Percentiles rank a stretch among this genome's conserved stretches.
Conservation (phyloP, 2,329 filamentous ascomycete genomes). For the Penicillium vulpinum region DNA sequence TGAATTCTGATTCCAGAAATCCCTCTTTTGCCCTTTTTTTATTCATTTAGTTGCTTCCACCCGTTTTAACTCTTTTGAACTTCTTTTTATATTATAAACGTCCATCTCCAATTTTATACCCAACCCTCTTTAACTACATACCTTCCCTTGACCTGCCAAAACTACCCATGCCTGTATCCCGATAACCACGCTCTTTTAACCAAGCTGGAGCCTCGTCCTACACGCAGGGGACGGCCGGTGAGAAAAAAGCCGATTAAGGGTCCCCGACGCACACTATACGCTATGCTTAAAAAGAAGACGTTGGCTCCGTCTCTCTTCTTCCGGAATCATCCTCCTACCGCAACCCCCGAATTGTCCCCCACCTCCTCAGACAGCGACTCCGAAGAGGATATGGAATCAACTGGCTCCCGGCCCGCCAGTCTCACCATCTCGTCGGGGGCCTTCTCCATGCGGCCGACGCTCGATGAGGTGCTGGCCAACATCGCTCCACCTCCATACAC, state of each 20-base stretch:
- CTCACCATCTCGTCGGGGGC: constrained; percentile 42
- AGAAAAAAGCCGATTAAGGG: constrained; percentile 23
- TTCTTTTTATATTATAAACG: too few relatives aligned
- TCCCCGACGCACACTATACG: constrained; percentile 33
- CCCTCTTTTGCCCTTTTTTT: constrained; percentile 7
- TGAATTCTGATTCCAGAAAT: constrained; percentile 27
- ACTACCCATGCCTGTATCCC: background rate
- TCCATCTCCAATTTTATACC: too few relatives aligned
- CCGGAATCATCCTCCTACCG: constrained; percentile 43
- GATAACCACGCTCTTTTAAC: constrained; percentile 15
- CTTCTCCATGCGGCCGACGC: constrained; percentile 62
- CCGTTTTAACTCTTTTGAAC: background rate
- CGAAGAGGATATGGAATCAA: constrained; percentile 47
- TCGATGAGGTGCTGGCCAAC: constrained; percentile 86
- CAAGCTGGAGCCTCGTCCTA: constrained; percentile 23
- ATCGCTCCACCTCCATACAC: constrained; percentile 85
- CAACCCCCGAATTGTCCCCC: constrained; percentile 49
- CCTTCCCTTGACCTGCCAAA: background rate
- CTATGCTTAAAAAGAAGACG: constrained; percentile 43
- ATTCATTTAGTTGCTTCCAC: constrained; percentile 4
- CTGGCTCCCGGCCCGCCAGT: constrained; percentile 46
- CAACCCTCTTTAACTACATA: too few relatives aligned
- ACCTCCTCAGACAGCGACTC: constrained; percentile 45
- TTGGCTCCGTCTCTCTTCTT: constrained; percentile 35
- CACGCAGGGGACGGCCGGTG: constrained; percentile 23